Evolutionary conservation across 2,329 filamentous ascomycete species (phyloP), one percentile per base, ranked within the genome.

Genomic region (Exophiala mesophila): DNA sequence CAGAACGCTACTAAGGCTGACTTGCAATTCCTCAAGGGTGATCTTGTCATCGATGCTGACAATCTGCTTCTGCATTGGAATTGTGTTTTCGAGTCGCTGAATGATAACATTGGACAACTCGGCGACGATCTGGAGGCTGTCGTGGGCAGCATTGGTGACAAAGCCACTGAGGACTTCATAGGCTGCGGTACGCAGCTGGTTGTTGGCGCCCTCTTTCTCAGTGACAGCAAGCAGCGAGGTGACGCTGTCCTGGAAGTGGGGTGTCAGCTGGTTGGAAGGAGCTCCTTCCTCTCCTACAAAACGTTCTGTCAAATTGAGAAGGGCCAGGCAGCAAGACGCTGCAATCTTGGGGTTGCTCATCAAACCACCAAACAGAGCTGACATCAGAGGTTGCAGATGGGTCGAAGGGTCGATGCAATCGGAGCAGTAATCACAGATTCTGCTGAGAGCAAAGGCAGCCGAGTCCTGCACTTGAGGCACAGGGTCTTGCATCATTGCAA

Each of bases 101-200:
- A 98, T 78, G 53, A 96, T 85, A 42, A 97, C 85, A 46, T 88
- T 83, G 3, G 87, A 92, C 13, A 98, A 76, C 28, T 80, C 80
- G 18, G 83, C 89, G 58, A 98, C 80, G 47, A 89, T 76, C 34
- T 75, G 73, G 55, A 96, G 73, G 63, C 85, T 94, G 59, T 96
- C 88, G 46, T 83, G 83, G 17, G 89, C 92, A 41, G 90, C 80
- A 62, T 94, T 95, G 59, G 84, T 84, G 40, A 97, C 86, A 57
- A 97, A 98, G 1, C 88, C 82, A 67, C 94, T 94, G 45, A 98
- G 80, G 16, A 98, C 92, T 65, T 98, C 92, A 63, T 98, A 98
- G 6, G 92, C 88, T 39, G 92, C 94, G 45, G 90, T 97, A 55
- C 92, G 85, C 17, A 97, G 83, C 52, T 89, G 80, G 50, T 88